A percentile compares a stretch with the other conserved stretches of the same genome.
Conservation (phyloP, 768 basidiomycete genomes). For the Omphalotus guepiniiformis region DNA sequence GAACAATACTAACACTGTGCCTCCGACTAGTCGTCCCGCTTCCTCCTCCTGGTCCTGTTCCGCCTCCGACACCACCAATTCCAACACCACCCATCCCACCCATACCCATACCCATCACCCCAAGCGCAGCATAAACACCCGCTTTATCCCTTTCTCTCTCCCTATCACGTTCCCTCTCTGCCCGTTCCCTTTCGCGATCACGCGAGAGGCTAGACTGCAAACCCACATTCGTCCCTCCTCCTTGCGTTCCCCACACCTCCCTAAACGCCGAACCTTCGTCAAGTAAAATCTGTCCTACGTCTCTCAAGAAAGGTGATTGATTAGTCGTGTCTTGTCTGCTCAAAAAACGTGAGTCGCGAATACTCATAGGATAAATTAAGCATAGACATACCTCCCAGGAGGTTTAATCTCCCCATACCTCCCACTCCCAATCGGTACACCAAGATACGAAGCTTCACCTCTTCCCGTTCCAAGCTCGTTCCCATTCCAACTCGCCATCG, state of each 20-base stretch:
- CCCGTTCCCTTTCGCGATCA: not conserved
- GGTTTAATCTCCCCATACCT: constrained; percentile 60
- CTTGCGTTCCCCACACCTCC: constrained; percentile 57
- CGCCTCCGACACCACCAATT: constrained; percentile 2
- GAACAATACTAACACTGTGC: constrained; percentile 81
- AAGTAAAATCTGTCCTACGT: constrained; percentile 72
- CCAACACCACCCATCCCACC: not conserved
- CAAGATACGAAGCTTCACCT: constrained; percentile 20
- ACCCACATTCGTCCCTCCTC: constrained; percentile 11
- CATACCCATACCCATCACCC: not conserved
- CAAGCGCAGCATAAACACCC: too few species aligned
- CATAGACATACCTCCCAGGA: not conserved
- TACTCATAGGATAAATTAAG: not conserved
- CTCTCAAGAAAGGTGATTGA: constrained; percentile 82
- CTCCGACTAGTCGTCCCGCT: constrained; percentile 82
- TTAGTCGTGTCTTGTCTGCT: constrained; percentile 54
- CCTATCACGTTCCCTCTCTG: not conserved
- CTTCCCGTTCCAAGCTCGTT: constrained; percentile 1
- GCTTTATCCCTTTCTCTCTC: not conserved
- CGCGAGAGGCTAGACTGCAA: not conserved
- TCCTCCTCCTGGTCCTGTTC: constrained; percentile 25
- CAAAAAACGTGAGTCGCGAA: not conserved
- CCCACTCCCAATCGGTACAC: constrained; percentile 12
- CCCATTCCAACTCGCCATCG: constrained; percentile 60
- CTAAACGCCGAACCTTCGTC: constrained; percentile 71